Conservation (phyloP, 257 asterid genomes). For the Leonotis leonurus region DNA sequence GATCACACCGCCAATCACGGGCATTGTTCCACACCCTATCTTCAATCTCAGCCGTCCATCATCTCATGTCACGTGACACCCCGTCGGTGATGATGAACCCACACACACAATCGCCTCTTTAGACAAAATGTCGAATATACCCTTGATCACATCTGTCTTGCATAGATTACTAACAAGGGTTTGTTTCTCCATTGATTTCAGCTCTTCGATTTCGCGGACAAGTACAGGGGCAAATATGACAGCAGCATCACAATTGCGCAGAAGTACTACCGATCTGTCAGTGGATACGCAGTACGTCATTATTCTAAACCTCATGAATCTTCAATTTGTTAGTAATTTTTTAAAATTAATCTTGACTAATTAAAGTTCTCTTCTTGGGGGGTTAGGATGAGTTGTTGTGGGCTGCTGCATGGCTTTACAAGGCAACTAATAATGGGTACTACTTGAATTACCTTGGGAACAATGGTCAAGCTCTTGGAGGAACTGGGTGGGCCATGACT, state of each 20-base stretch:
- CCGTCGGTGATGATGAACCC: slow-evolving; percentile 27
- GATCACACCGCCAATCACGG: slow-evolving; percentile 38
- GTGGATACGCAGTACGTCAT: slow-evolving; percentile 88
- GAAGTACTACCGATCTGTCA: slow-evolving; percentile 89
- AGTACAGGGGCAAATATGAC: slow-evolving; percentile 95
- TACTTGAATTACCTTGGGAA: slow-evolving; percentile 70
- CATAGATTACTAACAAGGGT: background rate
- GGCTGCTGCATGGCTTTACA: slow-evolving; percentile 97
- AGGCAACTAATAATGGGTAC: slow-evolving; percentile 63
- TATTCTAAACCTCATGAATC: background rate
- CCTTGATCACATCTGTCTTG: slow-evolving; percentile 8
- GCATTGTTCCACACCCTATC: slow-evolving; percentile 19
- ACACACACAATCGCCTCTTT: background rate
- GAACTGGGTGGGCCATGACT: slow-evolving; percentile 96
- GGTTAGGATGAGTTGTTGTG: slow-evolving; percentile 84
- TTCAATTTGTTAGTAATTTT: background rate
- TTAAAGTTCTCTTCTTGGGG: background rate
- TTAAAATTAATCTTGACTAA: background rate
- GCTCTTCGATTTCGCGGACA: slow-evolving; percentile 92
- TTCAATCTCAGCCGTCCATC: slow-evolving; percentile 33
- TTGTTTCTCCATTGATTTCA: slow-evolving; percentile 24
- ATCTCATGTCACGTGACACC: slow-evolving; percentile 27
- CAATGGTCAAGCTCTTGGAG: slow-evolving; percentile 84
- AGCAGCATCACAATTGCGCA: slow-evolving; percentile 79
- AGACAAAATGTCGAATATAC: background rate